These are phyloP conservation scores for Athelia psychrophila DNA, from an alignment of 1,284 basidiomycete species.

Conservation along the genomic window DNA sequence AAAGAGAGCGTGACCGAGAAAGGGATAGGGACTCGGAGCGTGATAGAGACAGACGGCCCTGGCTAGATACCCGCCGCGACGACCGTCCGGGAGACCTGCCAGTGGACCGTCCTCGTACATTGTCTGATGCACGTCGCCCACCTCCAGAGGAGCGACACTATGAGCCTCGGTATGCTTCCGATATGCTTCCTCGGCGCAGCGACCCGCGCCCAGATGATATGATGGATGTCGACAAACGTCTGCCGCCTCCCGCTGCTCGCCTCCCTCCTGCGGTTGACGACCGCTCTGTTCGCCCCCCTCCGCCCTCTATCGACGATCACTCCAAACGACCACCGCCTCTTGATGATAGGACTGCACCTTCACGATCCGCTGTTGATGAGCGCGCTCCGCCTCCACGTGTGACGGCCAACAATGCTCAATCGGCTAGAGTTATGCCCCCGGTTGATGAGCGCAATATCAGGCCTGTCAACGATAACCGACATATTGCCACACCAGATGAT, in stretches of 20 bases:
- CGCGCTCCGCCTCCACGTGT: neutral
- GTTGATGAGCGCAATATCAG: neutral
- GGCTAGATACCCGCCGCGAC: neutral
- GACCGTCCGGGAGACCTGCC: neutral
- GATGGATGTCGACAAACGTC: neutral
- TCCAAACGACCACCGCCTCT: too few species aligned
- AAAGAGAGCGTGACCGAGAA: neutral
- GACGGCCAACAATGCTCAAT: neutral
- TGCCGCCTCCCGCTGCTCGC: neutral
- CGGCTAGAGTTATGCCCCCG: neutral
- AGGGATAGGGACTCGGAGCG: neutral
- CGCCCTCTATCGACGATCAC: neutral
- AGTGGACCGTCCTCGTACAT: neutral
- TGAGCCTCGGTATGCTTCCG: neutral
- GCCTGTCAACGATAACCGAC: neutral
- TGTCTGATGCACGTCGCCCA: neutral
- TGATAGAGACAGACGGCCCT: neutral
- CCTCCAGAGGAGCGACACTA: neutral
- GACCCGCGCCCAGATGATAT: neutral
- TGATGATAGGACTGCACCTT: too few species aligned
- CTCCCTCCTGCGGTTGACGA: too few species aligned
- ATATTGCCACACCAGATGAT: neutral
- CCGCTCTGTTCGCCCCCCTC: neutral
- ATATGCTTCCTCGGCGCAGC: neutral
- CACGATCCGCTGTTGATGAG: neutral